A percentile compares a stretch with the other conserved stretches of the same genome.
Conservation (phyloP, 2,329 filamentous ascomycete species). For the Cladosporium sp. region DNA sequence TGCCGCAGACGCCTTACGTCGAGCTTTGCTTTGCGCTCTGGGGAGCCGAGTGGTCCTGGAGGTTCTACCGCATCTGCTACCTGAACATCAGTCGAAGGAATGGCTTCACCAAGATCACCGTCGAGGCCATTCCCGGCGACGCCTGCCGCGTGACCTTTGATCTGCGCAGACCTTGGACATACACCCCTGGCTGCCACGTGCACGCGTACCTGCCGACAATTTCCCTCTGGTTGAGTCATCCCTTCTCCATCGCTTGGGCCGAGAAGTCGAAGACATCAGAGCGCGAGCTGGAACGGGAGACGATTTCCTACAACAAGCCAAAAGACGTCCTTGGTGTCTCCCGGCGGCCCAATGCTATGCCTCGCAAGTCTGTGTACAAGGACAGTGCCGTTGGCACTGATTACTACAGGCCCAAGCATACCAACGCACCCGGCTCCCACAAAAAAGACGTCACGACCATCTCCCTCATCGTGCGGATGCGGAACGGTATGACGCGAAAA, state of each 20-base stretch:
- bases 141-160: slow-evolving; percentile 57
- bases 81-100: slow-evolving; percentile 47
- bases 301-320: slow-evolving; percentile 23
- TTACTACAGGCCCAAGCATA: slow-evolving; percentile 6
- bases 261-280: slow-evolving; percentile 24
- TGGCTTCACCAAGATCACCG: slow-evolving; percentile 46
- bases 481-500: slow-evolving; percentile 65
- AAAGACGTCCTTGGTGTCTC: neutral
- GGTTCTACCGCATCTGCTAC: slow-evolving; percentile 45
- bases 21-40: slow-evolving; percentile 70
- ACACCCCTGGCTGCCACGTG: slow-evolving; percentile 53
- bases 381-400: slow-evolving; percentile 7
- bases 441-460: slow-evolving; percentile 43
- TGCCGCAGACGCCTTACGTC: slow-evolving; percentile 69
- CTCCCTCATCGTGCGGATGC: slow-evolving; percentile 65
- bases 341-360: slow-evolving; percentile 10
- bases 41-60: slow-evolving; percentile 56
- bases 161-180: slow-evolving; percentile 47
- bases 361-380: slow-evolving; percentile 11
- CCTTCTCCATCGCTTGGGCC: slow-evolving; percentile 47
- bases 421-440: slow-evolving; percentile 20
- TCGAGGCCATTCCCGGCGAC: slow-evolving; percentile 55
- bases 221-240: slow-evolving; percentile 39
- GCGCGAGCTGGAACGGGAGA: slow-evolving; percentile 27
- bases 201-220: slow-evolving; percentile 53